Conservation (phyloP, 1,284 basidiomycete species). For the Hymenochaete sp. region DNA sequence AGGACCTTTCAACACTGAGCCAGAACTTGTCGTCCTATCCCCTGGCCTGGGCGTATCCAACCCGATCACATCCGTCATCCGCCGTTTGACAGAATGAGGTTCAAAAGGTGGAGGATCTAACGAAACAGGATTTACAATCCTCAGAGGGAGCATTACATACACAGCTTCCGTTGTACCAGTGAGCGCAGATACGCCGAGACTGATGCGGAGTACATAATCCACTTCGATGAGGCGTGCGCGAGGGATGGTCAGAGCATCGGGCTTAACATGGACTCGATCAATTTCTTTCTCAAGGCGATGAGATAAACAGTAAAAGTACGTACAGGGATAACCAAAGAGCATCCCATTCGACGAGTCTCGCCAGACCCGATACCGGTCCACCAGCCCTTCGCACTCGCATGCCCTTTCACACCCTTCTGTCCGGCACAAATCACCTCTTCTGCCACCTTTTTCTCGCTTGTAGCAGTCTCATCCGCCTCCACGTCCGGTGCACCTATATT, state of each 20-base stretch:
- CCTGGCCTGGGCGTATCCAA: slow-evolving; percentile 18
- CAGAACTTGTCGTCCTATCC: neutral
- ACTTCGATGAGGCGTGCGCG: slow-evolving; percentile 76
- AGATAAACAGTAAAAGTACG: no score
- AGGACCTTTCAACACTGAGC: no score
- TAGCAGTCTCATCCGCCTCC: slow-evolving; percentile 52
- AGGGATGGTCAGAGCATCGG: slow-evolving; percentile 67
- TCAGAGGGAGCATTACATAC: slow-evolving; percentile 60
- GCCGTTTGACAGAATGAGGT: slow-evolving; percentile 21
- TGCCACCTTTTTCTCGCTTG: slow-evolving; percentile 56
- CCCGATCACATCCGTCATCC: slow-evolving; percentile 19
- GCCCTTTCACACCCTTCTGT: slow-evolving; percentile 52
- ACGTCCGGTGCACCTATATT: slow-evolving; percentile 28
- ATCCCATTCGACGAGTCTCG: slow-evolving; percentile 51
- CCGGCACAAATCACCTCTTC: slow-evolving; percentile 61
- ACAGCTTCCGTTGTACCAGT: slow-evolving; percentile 49
- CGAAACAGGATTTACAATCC: slow-evolving; percentile 73
- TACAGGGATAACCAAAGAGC: slow-evolving; percentile 67
- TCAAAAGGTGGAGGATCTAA: slow-evolving; percentile 62
- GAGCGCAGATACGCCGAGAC: slow-evolving; percentile 49
- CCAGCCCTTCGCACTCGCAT: slow-evolving; percentile 79
- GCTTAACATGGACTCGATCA: slow-evolving; percentile 29
- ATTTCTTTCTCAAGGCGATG: neutral
- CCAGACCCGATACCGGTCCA: slow-evolving; percentile 74
- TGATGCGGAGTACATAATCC: slow-evolving; percentile 67